phyloP scores from a whole-genome alignment of 192 early-diverging fungal species.

The Mortierella hygrophila region DNA sequence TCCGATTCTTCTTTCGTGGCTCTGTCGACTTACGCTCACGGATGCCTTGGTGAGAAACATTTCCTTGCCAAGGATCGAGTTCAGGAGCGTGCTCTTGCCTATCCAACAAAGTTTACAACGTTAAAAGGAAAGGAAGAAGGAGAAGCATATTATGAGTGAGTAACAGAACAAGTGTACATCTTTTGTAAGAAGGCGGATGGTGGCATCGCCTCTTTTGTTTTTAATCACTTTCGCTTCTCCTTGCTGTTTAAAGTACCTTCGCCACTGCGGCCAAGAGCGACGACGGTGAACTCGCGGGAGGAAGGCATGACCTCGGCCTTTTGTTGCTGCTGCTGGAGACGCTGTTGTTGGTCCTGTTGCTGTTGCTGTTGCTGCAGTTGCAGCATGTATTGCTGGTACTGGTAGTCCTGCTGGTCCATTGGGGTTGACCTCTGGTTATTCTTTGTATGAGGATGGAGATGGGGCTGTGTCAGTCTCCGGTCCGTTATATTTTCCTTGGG shows the following conservation, averaged over 20 bases:
- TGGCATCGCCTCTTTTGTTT: neutral
- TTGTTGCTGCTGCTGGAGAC: conserved; percentile 18
- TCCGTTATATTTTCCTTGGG: neutral
- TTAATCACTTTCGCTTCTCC: neutral
- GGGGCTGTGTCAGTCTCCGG: neutral
- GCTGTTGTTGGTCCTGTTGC: conserved; percentile 22
- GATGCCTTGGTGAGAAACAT: conserved; percentile 59
- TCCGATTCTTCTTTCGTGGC: neutral
- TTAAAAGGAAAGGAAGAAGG: neutral
- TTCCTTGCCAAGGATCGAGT: conserved; percentile 56
- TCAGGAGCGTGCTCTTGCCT: conserved; percentile 64
- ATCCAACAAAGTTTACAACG: neutral
- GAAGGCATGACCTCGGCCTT: conserved; percentile 8
- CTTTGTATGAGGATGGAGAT: neutral
- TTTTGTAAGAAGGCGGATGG: neutral
- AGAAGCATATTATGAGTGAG: neutral
- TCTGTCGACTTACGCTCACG: conserved; percentile 48
- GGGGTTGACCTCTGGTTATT: neutral
- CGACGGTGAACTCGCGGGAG: conserved; percentile 42
- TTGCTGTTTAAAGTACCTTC: conserved; percentile 30
- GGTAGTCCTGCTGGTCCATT: conserved; percentile 10
- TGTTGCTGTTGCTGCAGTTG: conserved; percentile 20
- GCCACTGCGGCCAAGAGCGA: conserved; percentile 47
- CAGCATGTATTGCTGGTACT: conserved; percentile 37
- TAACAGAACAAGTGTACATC: neutral